phyloP scores from a whole-genome alignment of 345 rosid species.

The Hirschfeldia incana region DNA sequence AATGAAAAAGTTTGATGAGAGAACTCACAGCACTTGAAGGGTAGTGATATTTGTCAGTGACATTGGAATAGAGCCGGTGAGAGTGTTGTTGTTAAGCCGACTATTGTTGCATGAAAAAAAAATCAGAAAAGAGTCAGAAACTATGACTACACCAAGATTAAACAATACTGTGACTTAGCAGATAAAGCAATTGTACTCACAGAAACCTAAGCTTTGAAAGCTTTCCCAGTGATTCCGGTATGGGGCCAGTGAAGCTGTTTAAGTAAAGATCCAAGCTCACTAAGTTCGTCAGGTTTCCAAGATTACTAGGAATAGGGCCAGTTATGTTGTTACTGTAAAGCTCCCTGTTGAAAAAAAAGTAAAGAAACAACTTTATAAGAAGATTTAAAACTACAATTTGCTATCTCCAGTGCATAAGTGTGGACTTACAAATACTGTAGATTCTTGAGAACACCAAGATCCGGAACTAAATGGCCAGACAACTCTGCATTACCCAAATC shows the following conservation, averaged over 20 bases:
- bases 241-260: constrained; percentile 87
- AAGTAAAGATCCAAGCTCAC: constrained; percentile 99
- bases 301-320: constrained; percentile 89
- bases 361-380: not conserved
- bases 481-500: constrained; percentile 96
- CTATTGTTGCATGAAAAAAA: constrained; percentile 59
- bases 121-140: constrained; percentile 18
- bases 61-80: constrained; percentile 83
- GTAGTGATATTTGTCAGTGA: constrained; percentile 82
- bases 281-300: constrained; percentile 90
- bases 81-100: constrained; percentile 94
- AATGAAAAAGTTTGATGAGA: constrained; percentile 16
- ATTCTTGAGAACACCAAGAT: constrained; percentile 90
- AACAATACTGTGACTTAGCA: constrained; percentile 8
- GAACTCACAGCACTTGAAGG: constrained; percentile 92
- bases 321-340: constrained; percentile 91
- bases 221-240: constrained; percentile 82
- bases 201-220: constrained; percentile 91
- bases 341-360: constrained; percentile 58
- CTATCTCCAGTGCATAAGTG: not conserved
- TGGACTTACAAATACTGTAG: constrained; percentile 80
- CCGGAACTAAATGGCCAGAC: constrained; percentile 93
- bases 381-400: not conserved
- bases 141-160: not conserved
- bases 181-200: constrained; percentile 51